A percentile compares a stretch with the other conserved stretches of the same genome.
Evolutionary conservation across 306 rosid species (phyloP).

Genomic region (Rosa persica): DNA sequence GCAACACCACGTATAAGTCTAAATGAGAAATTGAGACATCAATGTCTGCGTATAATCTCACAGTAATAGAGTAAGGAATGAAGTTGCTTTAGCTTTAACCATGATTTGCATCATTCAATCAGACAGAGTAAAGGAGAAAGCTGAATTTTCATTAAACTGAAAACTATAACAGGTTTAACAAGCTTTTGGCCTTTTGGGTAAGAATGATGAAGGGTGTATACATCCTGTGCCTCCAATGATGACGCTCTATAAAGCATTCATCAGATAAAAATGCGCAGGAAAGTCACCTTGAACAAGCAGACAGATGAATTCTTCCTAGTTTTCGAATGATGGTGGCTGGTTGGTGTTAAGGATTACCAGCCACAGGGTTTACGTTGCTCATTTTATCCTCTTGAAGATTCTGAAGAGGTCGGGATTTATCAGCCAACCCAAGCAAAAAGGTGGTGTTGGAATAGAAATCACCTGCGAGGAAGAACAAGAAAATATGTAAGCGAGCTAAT

Average conservation of each 20-base stretch:
- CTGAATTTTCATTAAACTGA: too few relatives aligned
- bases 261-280: not conserved
- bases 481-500: not conserved
- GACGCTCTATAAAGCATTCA: not conserved
- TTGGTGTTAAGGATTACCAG: not conserved
- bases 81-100: not conserved
- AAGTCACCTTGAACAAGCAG: not conserved
- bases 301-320: not conserved
- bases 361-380: not conserved
- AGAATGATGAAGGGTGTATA: not conserved
- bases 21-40: too few relatives aligned
- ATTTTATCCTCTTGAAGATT: not conserved
- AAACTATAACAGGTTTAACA: not conserved
- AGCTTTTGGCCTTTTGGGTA: not conserved
- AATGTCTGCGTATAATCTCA: not conserved
- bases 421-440: constrained; percentile 10
- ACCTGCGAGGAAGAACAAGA: not conserved
- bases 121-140: too few relatives aligned
- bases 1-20: too few relatives aligned
- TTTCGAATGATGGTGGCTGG: not conserved
- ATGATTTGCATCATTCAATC: not conserved
- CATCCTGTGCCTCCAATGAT: not conserved
- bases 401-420: not conserved
- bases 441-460: not conserved
- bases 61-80: not conserved